These are phyloP conservation scores for Globisporangium nunn DNA, from an alignment of 352 stramenopile species.

Conservation along the genomic window DNA sequence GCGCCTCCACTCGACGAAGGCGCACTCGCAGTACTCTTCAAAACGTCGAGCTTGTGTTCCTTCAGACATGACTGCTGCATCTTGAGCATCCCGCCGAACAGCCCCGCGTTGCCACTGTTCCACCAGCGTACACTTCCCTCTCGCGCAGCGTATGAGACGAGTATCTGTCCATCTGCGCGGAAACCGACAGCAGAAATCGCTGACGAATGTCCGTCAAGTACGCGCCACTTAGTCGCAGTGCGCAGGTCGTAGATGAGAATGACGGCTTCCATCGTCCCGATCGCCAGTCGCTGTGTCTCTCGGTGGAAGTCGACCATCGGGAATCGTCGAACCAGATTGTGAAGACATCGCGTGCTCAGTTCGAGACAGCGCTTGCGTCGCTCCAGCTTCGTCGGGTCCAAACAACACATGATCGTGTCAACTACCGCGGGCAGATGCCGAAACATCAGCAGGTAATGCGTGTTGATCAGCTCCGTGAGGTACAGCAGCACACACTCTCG, in stretches of 20 bases:
- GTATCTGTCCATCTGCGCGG: constrained; percentile 61
- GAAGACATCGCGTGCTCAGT: constrained; percentile 72
- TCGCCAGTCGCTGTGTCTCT: constrained; percentile 74
- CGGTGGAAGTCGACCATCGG: constrained; percentile 88
- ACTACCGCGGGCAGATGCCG: constrained; percentile 74
- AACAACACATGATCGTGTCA: constrained; percentile 80
- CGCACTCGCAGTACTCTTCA: constrained; percentile 33
- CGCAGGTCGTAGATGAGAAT: constrained; percentile 87
- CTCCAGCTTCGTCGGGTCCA: constrained; percentile 82
- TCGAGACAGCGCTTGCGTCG: constrained; percentile 68
- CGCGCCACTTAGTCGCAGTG: constrained; percentile 84
- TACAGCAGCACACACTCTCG: constrained; percentile 72
- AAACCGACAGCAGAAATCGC: constrained; percentile 70
- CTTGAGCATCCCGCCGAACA: constrained; percentile 83
- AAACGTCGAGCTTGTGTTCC: constrained; percentile 62
- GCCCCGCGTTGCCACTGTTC: constrained; percentile 70
- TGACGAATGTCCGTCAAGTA: constrained; percentile 73
- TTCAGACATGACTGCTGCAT: constrained; percentile 86
- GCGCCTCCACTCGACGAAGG: constrained; percentile 47
- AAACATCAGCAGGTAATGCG: constrained; percentile 79
- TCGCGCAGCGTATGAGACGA: constrained; percentile 77
- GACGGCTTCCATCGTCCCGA: constrained; percentile 84
- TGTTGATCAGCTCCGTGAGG: constrained; percentile 78
- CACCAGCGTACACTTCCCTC: constrained; percentile 79
- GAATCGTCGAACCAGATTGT: constrained; percentile 76